These are phyloP conservation scores for Hemisphaericaspora nanyangensis DNA, from an alignment of 805 yeast species.

Conservation along the genomic window DNA sequence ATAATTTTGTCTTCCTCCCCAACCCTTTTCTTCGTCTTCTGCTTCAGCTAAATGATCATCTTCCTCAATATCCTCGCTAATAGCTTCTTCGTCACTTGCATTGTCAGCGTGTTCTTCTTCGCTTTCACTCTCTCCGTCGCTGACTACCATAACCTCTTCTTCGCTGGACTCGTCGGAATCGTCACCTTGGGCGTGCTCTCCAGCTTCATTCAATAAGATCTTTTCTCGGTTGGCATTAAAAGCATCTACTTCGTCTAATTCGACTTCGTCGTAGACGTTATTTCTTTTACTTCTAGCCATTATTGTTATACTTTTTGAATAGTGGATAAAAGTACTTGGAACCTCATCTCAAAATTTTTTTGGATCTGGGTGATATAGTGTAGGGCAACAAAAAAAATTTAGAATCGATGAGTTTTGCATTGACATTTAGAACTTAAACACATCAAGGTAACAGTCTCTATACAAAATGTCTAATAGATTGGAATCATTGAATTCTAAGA, in stretches of 20 bases:
- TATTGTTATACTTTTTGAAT: slow-evolving; percentile 1
- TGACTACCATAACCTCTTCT: slow-evolving; percentile 47
- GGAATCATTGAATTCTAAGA: slow-evolving; percentile 37
- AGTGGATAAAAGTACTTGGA: background rate
- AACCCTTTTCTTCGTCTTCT: slow-evolving; percentile 29
- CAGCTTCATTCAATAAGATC: slow-evolving; percentile 54
- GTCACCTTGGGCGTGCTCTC: slow-evolving; percentile 29
- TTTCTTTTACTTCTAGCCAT: slow-evolving; percentile 19
- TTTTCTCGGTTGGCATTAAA: slow-evolving; percentile 60
- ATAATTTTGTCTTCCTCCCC: slow-evolving; percentile 46
- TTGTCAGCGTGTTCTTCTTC: slow-evolving; percentile 50
- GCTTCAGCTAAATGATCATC: slow-evolving; percentile 25
- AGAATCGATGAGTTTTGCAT: too few species aligned
- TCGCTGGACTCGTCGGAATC: slow-evolving; percentile 34
- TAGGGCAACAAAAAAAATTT: too few species aligned
- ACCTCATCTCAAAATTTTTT: slow-evolving; percentile 13
- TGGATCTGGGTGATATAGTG: too few species aligned
- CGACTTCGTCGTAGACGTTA: slow-evolving; percentile 25
- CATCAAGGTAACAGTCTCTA: too few species aligned
- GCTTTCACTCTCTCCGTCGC: slow-evolving; percentile 34
- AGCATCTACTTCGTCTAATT: slow-evolving; percentile 64
- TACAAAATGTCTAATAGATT: slow-evolving; percentile 41
- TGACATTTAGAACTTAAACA: too few species aligned
- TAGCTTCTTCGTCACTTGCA: slow-evolving; percentile 33
- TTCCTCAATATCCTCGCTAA: slow-evolving; percentile 29